Evolutionary conservation across 2,329 filamentous ascomycete genomes (phyloP).

Genomic region (Pyricularia pennisetigena): DNA sequence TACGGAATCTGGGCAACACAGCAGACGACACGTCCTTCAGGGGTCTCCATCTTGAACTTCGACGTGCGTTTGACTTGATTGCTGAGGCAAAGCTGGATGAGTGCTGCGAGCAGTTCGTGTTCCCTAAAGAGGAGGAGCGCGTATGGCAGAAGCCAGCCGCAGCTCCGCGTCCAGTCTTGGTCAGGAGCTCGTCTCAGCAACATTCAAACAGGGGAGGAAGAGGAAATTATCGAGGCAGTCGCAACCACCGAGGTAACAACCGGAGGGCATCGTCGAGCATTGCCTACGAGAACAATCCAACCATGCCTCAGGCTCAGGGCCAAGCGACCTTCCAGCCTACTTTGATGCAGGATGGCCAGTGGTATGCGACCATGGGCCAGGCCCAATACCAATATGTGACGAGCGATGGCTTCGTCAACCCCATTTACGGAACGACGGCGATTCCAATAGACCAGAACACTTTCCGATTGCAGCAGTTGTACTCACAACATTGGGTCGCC

Average conservation of each 20-base stretch:
- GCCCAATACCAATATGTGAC: conserved; percentile 22
- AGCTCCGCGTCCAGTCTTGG: conserved; percentile 43
- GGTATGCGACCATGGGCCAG: conserved; percentile 36
- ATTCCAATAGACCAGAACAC: not conserved
- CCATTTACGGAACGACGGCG: not conserved
- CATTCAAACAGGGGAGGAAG: conserved; percentile 38
- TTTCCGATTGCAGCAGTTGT: conserved; percentile 22
- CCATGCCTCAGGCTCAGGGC: conserved; percentile 26
- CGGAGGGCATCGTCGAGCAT: conserved; percentile 44
- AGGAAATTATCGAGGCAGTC: conserved; percentile 35
- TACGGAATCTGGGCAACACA: conserved; percentile 87
- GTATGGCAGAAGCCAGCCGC: conserved; percentile 47
- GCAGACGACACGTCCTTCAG: conserved; percentile 91
- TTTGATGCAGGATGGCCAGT: conserved; percentile 34
- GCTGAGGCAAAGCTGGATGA: conserved; percentile 69
- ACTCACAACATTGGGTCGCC: conserved; percentile 26
- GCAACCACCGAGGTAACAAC: conserved; percentile 19
- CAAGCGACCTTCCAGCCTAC: conserved; percentile 22
- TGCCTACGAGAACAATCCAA: conserved; percentile 34
- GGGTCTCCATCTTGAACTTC: conserved; percentile 80
- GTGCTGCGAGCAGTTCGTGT: conserved; percentile 81
- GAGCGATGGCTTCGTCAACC: conserved; percentile 17
- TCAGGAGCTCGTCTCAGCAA: conserved; percentile 53
- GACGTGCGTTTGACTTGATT: conserved; percentile 77
- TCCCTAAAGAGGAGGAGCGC: conserved; percentile 70